Base-by-base conservation (phyloP, 2,329 filamentous ascomycete genomes). In the Sclerotinia borealis region DNA sequence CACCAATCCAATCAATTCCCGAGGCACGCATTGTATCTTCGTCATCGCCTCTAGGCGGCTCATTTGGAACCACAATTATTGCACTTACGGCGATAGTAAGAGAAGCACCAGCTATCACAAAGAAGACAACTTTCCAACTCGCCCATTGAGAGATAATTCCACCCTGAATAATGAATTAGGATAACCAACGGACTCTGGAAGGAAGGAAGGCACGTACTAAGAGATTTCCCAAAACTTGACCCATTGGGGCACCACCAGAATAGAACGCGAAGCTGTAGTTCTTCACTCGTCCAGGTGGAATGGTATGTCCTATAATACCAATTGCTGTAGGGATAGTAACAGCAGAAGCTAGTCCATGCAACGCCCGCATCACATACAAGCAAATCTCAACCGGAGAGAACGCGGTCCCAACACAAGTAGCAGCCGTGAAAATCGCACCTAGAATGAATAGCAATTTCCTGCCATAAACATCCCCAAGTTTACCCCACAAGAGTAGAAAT, bases 311-410 rank as follows among this genome's bases (percentile, higher is more conserved):
- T 3, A 91, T 74, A 45, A 90, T 90, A 0, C 88, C 88, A 70
- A 91, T 84, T 0, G 87, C 88, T 0, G 87, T 89, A 0, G 88
- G 87, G 0, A 90, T 85, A 70, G 88, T 90, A 19, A 86, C 85
- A 1, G 88, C 87, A 31, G 72, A 66, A 43, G 77, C 77, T 59
- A 91, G 73, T 1, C 88, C 88, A 67, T 90, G 86, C 9, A 91
- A 76, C 0, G 82, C 88, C 3, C 88, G 79, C 68, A 90, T 84
- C 1, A 90, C 63, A 71, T 89, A 81, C 71, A 91, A 89, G 7
- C 81, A 83, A 64, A 90, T 85, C 73, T 91, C 88, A 65, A 85
- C 85, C 0, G 81, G 81, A 17, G 88, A 73, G 69, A 90, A 89
- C 0, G 88, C 85, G 65, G 86, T 85, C 15, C 81, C 77, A 5